A percentile compares a stretch with the other conserved stretches of the same genome.
Evolutionary conservation across 2,329 filamentous ascomycete species (phyloP).

Genomic region (Botrytis galanthina): DNA sequence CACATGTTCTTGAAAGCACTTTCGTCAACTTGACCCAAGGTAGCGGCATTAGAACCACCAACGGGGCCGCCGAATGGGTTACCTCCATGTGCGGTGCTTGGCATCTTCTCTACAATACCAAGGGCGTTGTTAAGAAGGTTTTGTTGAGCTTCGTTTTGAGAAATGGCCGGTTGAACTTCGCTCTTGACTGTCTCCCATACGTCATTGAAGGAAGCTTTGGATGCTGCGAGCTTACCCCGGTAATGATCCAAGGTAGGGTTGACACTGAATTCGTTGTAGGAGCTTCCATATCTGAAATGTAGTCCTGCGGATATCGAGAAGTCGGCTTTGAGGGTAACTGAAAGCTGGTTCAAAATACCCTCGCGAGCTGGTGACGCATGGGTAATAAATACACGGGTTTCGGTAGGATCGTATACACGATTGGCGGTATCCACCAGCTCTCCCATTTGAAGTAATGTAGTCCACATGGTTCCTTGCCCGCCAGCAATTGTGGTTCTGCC

Average conservation of each 20-base stretch:
- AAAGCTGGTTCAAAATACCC: slow-evolving; percentile 94
- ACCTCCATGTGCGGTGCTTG: slow-evolving; percentile 86
- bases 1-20: slow-evolving; percentile 99
- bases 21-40: slow-evolving; percentile 89
- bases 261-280: slow-evolving; percentile 99
- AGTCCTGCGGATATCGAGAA: slow-evolving; percentile 97
- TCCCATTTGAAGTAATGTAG: slow-evolving; percentile 94
- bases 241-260: slow-evolving; percentile 98
- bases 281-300: slow-evolving; percentile 97
- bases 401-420: slow-evolving; percentile 95
- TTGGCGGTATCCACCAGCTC: slow-evolving; percentile 97
- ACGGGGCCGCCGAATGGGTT: slow-evolving; percentile 93
- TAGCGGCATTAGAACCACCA: slow-evolving; percentile 60
- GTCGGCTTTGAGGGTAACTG: slow-evolving; percentile 94
- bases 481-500: slow-evolving; percentile 97
- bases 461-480: slow-evolving; percentile 99
- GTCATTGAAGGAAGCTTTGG: slow-evolving; percentile 97
- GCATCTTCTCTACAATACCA: slow-evolving; percentile 97
- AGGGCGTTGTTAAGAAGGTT: slow-evolving; percentile 87
- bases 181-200: slow-evolving; percentile 98
- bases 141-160: slow-evolving; percentile 91
- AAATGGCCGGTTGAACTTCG: slow-evolving; percentile 92
- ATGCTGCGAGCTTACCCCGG: slow-evolving; percentile 94
- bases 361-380: slow-evolving; percentile 96
- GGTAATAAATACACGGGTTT: slow-evolving; percentile 94